Evolutionary conservation across 2,329 filamentous ascomycete genomes (phyloP).

Genomic region (Neofusicoccum kwambonambiense): DNA sequence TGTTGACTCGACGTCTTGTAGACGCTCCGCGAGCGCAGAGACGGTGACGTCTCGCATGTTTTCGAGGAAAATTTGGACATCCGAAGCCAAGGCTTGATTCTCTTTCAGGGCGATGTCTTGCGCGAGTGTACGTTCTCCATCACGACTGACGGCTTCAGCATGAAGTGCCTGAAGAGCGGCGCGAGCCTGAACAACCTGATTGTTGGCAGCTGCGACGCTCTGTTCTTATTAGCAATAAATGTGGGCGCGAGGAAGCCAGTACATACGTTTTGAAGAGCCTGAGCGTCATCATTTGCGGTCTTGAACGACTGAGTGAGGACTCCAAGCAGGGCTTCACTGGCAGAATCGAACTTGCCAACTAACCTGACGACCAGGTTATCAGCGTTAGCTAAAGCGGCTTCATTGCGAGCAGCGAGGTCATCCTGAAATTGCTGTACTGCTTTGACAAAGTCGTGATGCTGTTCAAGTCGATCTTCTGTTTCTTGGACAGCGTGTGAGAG

Average conservation of each 20-base stretch:
- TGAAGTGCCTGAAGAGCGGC: background rate
- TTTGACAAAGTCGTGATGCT: constrained; percentile 28
- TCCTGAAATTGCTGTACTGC: constrained; percentile 25
- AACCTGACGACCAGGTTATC: background rate
- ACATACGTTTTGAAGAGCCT: background rate
- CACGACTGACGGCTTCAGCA: background rate
- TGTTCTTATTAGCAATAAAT: background rate
- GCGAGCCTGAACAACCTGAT: constrained; percentile 21
- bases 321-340: background rate
- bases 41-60: constrained; percentile 1
- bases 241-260: background rate
- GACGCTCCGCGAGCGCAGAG: background rate
- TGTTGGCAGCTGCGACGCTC: constrained; percentile 21
- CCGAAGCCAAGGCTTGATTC: background rate
- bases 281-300: background rate
- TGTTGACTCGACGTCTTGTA: background rate
- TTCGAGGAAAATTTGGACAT: background rate
- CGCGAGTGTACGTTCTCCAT: background rate
- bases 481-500: constrained; percentile 27
- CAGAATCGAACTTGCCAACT: constrained; percentile 6
- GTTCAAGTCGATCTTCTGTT: constrained; percentile 25
- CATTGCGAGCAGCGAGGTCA: background rate
- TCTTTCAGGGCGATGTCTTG: background rate
- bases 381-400: background rate
- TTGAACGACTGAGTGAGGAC: background rate